These are phyloP conservation scores for Lactarius evosmus DNA, from an alignment of 768 basidiomycete species.

Conservation along the genomic window DNA sequence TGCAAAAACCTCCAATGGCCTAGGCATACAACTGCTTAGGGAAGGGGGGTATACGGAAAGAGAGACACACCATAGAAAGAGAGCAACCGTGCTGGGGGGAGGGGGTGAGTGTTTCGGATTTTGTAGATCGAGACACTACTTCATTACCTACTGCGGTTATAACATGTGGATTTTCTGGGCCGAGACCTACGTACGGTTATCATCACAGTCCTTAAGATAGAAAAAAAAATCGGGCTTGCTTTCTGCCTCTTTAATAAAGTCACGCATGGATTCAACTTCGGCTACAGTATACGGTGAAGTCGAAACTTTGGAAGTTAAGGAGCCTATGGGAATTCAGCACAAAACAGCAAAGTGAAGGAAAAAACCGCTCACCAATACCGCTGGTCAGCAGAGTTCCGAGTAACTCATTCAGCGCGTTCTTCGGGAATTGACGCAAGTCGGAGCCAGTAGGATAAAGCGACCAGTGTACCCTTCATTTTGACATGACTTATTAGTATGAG, in stretches of 20 bases:
- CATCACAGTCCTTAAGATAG: neutral
- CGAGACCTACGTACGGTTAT: neutral
- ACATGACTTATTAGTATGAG: neutral
- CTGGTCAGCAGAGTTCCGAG: slow-evolving; percentile 4
- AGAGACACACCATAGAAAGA: slow-evolving; percentile 8
- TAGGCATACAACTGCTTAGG: neutral
- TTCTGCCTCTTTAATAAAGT: slow-evolving; percentile 5
- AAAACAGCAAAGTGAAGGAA: neutral
- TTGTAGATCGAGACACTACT: neutral
- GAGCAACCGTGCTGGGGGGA: slow-evolving; percentile 11
- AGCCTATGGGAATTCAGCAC: slow-evolving; percentile 3
- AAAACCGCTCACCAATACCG: slow-evolving; percentile 10
- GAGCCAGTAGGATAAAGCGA: slow-evolving; percentile 19
- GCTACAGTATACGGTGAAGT: slow-evolving; percentile 14
- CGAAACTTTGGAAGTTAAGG: slow-evolving; percentile 13
- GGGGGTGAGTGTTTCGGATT: neutral
- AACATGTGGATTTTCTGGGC: neutral
- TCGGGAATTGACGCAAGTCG: neutral
- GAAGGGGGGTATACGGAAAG: neutral
- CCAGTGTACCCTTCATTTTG: slow-evolving; percentile 15
- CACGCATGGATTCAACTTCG: slow-evolving; percentile 14
- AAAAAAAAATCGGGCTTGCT: neutral
- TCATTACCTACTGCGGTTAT: slow-evolving; percentile 17
- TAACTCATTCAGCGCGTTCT: slow-evolving; percentile 1
- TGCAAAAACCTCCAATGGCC: slow-evolving; percentile 13